phyloP scores from a whole-genome alignment of 2,329 filamentous ascomycete genomes.

The Zymoseptoria pseudotritici region DNA sequence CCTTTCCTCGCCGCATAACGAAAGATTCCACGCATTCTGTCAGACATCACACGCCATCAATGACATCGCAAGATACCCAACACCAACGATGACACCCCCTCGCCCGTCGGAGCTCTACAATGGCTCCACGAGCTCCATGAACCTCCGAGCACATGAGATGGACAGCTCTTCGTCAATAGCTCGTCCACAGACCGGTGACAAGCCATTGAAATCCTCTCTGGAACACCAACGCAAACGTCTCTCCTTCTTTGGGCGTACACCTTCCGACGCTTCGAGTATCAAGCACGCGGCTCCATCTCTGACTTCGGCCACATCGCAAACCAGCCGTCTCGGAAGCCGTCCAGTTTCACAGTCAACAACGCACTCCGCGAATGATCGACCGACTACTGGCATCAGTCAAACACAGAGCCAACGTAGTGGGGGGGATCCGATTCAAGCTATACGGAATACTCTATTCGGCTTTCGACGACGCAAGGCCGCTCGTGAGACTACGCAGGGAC shows the following conservation, averaged over 20 bases:
- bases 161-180: background rate
- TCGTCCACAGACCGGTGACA: background rate
- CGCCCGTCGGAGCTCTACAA: background rate
- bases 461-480: slow-evolving; percentile 9
- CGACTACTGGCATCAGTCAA: background rate
- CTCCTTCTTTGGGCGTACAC: slow-evolving; percentile 22
- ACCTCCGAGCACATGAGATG: background rate
- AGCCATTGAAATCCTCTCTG: background rate
- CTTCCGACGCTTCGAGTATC: slow-evolving; percentile 15
- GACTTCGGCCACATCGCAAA: slow-evolving; percentile 7
- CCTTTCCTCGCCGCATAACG: background rate
- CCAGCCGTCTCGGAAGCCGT: slow-evolving; percentile 2
- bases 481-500: background rate
- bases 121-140: background rate
- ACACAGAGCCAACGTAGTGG: slow-evolving; percentile 10
- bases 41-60: background rate
- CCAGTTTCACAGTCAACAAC: slow-evolving; percentile 6
- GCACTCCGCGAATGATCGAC: slow-evolving; percentile 9
- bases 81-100: background rate
- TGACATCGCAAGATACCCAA: background rate
- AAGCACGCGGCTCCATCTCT: slow-evolving; percentile 7
- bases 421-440: slow-evolving; percentile 18
- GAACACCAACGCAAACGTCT: slow-evolving; percentile 16
- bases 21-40: background rate
- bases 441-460: slow-evolving; percentile 21